These are phyloP conservation scores for Glarea lozoyensis DNA, from an alignment of 495 filamentous ascomycete species.

Conservation along the genomic window DNA sequence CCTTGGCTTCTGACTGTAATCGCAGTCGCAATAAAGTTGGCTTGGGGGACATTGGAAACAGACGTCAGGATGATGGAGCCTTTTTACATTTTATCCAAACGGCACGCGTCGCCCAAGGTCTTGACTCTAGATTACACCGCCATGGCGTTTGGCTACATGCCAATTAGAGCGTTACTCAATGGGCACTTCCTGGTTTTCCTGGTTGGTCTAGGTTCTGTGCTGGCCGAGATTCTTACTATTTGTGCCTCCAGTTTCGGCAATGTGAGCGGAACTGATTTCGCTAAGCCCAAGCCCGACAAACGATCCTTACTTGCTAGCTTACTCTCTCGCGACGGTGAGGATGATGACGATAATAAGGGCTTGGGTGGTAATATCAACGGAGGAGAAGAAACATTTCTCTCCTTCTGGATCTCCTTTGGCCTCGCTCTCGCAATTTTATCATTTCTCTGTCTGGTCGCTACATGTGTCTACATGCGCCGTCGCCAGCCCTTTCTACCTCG, in stretches of 20 bases:
- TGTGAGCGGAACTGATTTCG: slow-evolving; percentile 47
- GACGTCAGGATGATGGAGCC: slow-evolving; percentile 67
- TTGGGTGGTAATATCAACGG: slow-evolving; percentile 22
- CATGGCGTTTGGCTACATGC: slow-evolving; percentile 56
- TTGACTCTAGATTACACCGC: slow-evolving; percentile 66
- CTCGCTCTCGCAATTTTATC: slow-evolving; percentile 51
- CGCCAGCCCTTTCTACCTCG: slow-evolving; percentile 58
- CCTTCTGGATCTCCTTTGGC: slow-evolving; percentile 49
- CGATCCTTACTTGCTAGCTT: too few species aligned
- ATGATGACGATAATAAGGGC: neutral
- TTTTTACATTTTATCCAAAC: slow-evolving; percentile 56
- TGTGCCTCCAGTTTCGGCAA: slow-evolving; percentile 52
- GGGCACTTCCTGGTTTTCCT: slow-evolving; percentile 52
- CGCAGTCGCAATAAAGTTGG: slow-evolving; percentile 54
- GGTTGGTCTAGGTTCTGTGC: slow-evolving; percentile 51
- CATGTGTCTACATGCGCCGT: slow-evolving; percentile 43
- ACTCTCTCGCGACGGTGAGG: neutral
- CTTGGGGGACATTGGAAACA: slow-evolving; percentile 62
- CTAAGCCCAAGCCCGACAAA: slow-evolving; percentile 3
- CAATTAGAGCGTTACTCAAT: slow-evolving; percentile 50
- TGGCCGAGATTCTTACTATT: slow-evolving; percentile 61
- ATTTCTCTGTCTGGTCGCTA: slow-evolving; percentile 42
- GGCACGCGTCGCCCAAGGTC: slow-evolving; percentile 52
- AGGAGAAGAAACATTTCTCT: slow-evolving; percentile 51
- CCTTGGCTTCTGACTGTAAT: slow-evolving; percentile 57